phyloP scores from a whole-genome alignment of 768 basidiomycete species.

The Termitomyces sp. region DNA sequence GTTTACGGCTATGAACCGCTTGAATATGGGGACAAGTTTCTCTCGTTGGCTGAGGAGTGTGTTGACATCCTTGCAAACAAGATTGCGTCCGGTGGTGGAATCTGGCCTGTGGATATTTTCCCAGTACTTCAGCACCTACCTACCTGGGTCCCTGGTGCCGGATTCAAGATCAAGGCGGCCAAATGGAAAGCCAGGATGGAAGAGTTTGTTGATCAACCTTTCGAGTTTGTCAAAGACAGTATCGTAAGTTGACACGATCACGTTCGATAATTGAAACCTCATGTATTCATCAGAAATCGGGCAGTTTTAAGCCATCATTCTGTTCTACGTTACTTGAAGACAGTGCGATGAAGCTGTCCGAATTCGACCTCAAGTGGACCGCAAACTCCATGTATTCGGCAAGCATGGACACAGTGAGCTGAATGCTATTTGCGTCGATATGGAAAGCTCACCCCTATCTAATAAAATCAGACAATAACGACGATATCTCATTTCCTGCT shows the following conservation, averaged over 20 bases:
- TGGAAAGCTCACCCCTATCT: not conserved
- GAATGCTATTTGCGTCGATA: not conserved
- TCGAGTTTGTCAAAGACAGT: conserved; percentile 47
- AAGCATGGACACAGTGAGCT: conserved; percentile 57
- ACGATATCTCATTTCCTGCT: conserved; percentile 56
- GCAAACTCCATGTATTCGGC: conserved; percentile 80
- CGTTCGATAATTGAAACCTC: not conserved
- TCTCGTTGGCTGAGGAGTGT: conserved; percentile 35
- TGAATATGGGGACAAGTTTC: conserved; percentile 30
- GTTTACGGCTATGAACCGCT: conserved; percentile 55
- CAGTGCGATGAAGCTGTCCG: conserved; percentile 35
- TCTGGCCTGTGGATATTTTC: conserved; percentile 45
- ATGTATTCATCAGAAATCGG: conserved; percentile 31
- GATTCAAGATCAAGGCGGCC: conserved; percentile 55
- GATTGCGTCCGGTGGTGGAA: conserved; percentile 37
- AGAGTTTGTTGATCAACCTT: conserved; percentile 60
- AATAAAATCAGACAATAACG: conserved; percentile 42
- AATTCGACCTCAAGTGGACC: conserved; percentile 72
- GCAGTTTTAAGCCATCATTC: conserved; percentile 31
- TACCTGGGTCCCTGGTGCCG: conserved; percentile 59
- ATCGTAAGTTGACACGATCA: conserved; percentile 35
- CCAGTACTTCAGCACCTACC: conserved; percentile 53
- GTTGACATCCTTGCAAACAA: conserved; percentile 34
- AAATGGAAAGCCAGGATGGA: conserved; percentile 60
- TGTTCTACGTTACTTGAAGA: conserved; percentile 51